Conservation (phyloP, 805 yeast species). For the Schwanniomyces vanrijiae region DNA sequence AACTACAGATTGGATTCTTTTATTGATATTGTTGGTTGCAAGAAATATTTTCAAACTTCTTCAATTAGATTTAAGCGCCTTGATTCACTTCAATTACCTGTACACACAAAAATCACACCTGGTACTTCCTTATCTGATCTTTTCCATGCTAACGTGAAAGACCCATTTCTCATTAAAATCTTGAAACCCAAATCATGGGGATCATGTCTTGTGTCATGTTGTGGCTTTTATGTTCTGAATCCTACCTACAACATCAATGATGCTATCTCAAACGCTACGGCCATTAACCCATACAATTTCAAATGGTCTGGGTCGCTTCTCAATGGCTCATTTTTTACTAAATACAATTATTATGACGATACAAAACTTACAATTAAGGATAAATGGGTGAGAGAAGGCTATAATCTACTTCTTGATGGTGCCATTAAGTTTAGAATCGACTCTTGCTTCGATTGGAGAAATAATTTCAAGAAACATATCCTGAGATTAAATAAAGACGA, state of each 20-base stretch:
- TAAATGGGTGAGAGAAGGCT: slow-evolving; percentile 37
- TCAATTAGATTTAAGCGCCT: slow-evolving; percentile 26
- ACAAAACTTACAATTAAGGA: slow-evolving; percentile 23
- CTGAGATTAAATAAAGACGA: slow-evolving; percentile 26
- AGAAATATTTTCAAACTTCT: slow-evolving; percentile 32
- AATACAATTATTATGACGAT: slow-evolving; percentile 37
- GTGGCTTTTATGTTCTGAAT: slow-evolving; percentile 26
- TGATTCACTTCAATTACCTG: slow-evolving; percentile 31
- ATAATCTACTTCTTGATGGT: slow-evolving; percentile 22
- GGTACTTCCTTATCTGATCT: slow-evolving; percentile 16
- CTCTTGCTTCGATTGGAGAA: slow-evolving; percentile 38
- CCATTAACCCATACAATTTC: slow-evolving; percentile 31
- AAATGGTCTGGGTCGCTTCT: slow-evolving; percentile 35
- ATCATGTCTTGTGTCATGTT: slow-evolving; percentile 34
- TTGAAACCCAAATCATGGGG: slow-evolving; percentile 37
- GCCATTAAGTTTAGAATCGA: slow-evolving; percentile 32
- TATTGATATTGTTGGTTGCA: slow-evolving; percentile 41
- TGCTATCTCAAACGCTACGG: slow-evolving; percentile 17
- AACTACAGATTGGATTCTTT: slow-evolving; percentile 34
- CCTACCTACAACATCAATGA: slow-evolving; percentile 38
- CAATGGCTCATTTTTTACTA: slow-evolving; percentile 21
- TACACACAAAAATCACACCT: slow-evolving; percentile 13
- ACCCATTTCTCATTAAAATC: slow-evolving; percentile 32
- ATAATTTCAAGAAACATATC: slow-evolving; percentile 28
- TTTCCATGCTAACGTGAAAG: slow-evolving; percentile 27